Evolutionary conservation across 352 stramenopile species (phyloP).

Genomic region (Pythium insidiosum): DNA sequence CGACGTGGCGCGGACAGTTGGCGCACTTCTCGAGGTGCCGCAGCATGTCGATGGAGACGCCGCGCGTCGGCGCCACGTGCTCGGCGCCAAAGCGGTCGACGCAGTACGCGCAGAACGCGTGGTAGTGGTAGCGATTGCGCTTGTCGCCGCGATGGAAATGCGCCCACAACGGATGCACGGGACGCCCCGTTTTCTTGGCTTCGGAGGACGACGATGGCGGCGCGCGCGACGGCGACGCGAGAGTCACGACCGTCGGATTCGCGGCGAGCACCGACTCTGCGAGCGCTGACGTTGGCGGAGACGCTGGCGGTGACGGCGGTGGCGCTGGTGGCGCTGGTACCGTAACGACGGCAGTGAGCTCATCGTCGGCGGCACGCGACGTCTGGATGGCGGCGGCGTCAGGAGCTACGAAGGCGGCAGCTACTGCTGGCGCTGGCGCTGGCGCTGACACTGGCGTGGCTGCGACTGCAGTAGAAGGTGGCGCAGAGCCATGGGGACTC

Average conservation of each 20-base stretch:
- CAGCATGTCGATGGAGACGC: conserved; percentile 77
- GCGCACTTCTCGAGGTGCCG: conserved; percentile 67
- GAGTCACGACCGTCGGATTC: no score
- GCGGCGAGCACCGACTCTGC: no score
- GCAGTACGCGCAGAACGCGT: conserved; percentile 78
- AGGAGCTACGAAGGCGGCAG: no score
- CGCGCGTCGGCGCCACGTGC: conserved; percentile 58
- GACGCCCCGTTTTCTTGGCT: conserved; percentile 61
- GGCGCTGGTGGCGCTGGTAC: no score
- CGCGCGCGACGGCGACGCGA: neutral
- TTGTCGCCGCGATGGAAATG: conserved; percentile 83
- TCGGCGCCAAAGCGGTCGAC: conserved; percentile 40
- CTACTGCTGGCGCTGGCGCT: no score
- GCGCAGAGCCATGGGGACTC: no score
- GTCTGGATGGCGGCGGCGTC: no score
- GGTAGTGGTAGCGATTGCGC: conserved; percentile 81
- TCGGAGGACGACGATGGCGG: neutral
- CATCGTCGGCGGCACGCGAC: no score
- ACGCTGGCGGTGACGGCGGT: neutral
- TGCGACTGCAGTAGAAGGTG: no score
- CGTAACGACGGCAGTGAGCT: no score
- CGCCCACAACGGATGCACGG: conserved; percentile 66
- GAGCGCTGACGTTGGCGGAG: neutral
- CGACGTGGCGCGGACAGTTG: conserved; percentile 54
- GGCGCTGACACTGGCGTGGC: no score